Evolutionary conservation across 129 eudicot genomes (phyloP).

Genomic region (Flaveria robusta): DNA sequence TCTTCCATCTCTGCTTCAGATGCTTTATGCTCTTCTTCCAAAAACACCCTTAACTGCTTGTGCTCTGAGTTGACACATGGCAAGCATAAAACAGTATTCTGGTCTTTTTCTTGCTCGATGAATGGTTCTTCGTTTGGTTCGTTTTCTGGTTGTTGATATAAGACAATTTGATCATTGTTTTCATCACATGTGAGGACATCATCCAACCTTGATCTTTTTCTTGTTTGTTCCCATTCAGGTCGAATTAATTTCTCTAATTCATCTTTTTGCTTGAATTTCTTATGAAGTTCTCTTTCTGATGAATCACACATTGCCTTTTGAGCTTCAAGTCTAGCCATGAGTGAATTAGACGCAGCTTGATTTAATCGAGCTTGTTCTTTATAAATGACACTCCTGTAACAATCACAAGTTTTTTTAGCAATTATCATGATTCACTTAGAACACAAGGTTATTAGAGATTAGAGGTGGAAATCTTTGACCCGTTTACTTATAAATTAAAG

Average conservation of each 20-base stretch:
- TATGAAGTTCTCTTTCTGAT: constrained; percentile 84
- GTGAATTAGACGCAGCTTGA: constrained; percentile 86
- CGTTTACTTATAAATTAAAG: neutral
- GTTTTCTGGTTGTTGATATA: constrained; percentile 47
- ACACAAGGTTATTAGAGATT: neutral
- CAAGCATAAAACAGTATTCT: constrained; percentile 33
- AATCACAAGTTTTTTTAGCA: neutral
- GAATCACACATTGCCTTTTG: constrained; percentile 92
- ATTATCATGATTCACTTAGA: neutral
- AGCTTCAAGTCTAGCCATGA: constrained; percentile 93
- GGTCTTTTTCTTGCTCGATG: constrained; percentile 33
- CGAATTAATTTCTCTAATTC: constrained; percentile 72
- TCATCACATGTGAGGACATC: constrained; percentile 32
- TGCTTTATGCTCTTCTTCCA: constrained; percentile 86
- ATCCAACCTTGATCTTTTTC: constrained; percentile 83
- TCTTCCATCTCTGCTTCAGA: constrained; percentile 49
- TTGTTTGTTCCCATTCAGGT: constrained; percentile 75
- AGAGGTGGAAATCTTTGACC: neutral
- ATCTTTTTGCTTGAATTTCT: constrained; percentile 64
- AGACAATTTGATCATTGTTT: constrained; percentile 39
- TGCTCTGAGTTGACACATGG: constrained; percentile 44
- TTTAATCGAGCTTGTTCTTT: constrained; percentile 90
- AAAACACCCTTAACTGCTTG: constrained; percentile 70
- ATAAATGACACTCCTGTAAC: constrained; percentile 85
- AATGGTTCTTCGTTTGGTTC: constrained; percentile 17